Evolutionary conservation across 768 basidiomycete genomes (phyloP).

Genomic region (Scleroderma citrinum): DNA sequence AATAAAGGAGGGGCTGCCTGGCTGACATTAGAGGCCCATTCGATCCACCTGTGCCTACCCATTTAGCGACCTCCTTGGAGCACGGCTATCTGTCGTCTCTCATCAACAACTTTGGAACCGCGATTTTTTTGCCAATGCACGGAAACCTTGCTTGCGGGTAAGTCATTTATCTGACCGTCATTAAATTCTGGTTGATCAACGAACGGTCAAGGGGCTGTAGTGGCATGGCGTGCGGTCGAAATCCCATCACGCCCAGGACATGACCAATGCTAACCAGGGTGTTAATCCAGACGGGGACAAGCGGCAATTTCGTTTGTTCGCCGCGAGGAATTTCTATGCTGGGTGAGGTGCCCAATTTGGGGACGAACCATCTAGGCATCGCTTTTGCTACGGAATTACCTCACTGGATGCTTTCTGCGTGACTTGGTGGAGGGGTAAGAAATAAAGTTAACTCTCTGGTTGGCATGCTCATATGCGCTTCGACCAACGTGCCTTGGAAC

Average conservation of each 20-base stretch:
- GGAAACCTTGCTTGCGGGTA: not conserved
- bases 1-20: not conserved
- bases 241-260: not conserved
- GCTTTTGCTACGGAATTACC: not conserved
- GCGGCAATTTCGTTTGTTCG: not conserved
- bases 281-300: not conserved
- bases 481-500: slow-evolving; percentile 7
- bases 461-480: not conserved
- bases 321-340: not conserved
- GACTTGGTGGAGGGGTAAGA: slow-evolving; percentile 7
- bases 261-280: not conserved
- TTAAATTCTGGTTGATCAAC: not conserved
- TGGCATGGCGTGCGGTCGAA: not conserved
- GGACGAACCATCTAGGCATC: not conserved
- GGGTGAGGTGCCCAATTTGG: not conserved
- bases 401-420: slow-evolving; percentile 18
- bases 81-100: not conserved
- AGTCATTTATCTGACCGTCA: not conserved
- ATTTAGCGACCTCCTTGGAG: not conserved
- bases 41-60: not conserved
- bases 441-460: slow-evolving; percentile 25
- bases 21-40: not conserved
- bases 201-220: not conserved
- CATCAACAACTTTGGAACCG: not conserved
- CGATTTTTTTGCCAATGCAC: not conserved